Percentiles rank a stretch among this genome's conserved stretches.
Evolutionary conservation across 805 yeast species (phyloP).

Genomic region (Hanseniaspora hatyaiensis): DNA sequence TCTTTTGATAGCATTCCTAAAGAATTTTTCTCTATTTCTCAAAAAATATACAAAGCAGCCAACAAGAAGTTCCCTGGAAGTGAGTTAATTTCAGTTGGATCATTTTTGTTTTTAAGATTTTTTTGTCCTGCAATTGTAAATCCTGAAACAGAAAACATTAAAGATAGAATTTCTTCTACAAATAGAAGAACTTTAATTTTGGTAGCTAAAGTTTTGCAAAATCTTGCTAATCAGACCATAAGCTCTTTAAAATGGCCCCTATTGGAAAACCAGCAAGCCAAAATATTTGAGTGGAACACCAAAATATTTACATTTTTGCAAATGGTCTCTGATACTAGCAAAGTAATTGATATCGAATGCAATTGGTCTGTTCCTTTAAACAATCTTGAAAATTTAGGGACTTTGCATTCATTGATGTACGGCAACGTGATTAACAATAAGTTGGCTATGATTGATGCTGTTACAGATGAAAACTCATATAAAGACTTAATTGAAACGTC

Average conservation of each 20-base stretch:
- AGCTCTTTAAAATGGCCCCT: conserved; percentile 54
- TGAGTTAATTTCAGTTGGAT: conserved; percentile 64
- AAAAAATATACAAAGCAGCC: conserved; percentile 48
- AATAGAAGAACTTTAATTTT: conserved; percentile 60
- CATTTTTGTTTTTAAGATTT: conserved; percentile 69
- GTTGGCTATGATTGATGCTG: conserved; percentile 19
- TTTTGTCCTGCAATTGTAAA: conserved; percentile 83
- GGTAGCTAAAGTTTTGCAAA: conserved; percentile 72
- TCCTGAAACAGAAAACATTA: conserved; percentile 47
- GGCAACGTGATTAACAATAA: conserved; percentile 37
- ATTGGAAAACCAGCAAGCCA: conserved; percentile 33
- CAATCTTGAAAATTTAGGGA: conserved; percentile 26
- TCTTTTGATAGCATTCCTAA: conserved; percentile 53
- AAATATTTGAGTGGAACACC: conserved; percentile 32
- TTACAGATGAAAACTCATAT: conserved; percentile 16
- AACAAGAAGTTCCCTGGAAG: conserved; percentile 54
- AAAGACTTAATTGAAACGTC: conserved; percentile 28
- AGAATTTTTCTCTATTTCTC: conserved; percentile 61
- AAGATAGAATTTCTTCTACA: conserved; percentile 26
- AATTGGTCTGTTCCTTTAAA: conserved; percentile 20
- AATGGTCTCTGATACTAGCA: conserved; percentile 26
- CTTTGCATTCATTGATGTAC: conserved; percentile 41
- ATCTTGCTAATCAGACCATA: conserved; percentile 73
- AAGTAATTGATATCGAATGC: conserved; percentile 21
- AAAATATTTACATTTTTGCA: conserved; percentile 35